Evolutionary conservation across 768 basidiomycete species (phyloP).

Genomic region (Lanmaoa rubissima): DNA sequence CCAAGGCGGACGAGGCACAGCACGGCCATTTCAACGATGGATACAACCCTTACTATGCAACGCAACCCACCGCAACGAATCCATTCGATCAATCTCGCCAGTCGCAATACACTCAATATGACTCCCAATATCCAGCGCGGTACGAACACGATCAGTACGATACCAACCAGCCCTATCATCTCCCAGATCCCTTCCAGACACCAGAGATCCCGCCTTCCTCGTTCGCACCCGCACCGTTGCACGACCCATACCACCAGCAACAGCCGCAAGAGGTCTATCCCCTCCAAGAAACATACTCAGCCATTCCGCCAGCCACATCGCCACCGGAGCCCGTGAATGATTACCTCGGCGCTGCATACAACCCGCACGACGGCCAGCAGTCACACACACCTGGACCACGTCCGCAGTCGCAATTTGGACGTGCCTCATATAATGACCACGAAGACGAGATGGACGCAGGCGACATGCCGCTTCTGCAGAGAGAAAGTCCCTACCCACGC

Average conservation of each 20-base stretch:
- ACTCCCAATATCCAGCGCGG: slow-evolving; percentile 29
- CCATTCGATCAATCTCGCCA: slow-evolving; percentile 41
- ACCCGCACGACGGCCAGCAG: slow-evolving; percentile 20
- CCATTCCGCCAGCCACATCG: slow-evolving; percentile 14
- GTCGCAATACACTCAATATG: slow-evolving; percentile 29
- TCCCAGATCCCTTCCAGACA: slow-evolving; percentile 40
- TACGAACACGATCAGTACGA: slow-evolving; percentile 37
- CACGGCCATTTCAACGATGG: too few species aligned
- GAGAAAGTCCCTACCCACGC: slow-evolving; percentile 36
- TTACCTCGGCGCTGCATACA: slow-evolving; percentile 19
- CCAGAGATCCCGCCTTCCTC: slow-evolving; percentile 17
- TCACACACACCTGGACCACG: slow-evolving; percentile 24
- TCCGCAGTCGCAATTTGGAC: slow-evolving; percentile 23
- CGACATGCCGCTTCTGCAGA: slow-evolving; percentile 63
- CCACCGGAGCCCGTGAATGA: slow-evolving; percentile 18
- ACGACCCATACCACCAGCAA: slow-evolving; percentile 27
- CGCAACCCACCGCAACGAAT: slow-evolving; percentile 30
- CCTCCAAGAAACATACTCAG: slow-evolving; percentile 24
- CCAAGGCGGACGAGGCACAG: too few species aligned
- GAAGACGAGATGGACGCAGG: slow-evolving; percentile 52
- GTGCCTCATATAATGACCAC: slow-evolving; percentile 38
- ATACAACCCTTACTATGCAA: slow-evolving; percentile 50
- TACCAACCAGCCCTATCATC: slow-evolving; percentile 33
- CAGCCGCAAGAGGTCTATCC: slow-evolving; percentile 16
- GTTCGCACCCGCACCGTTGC: slow-evolving; percentile 13